Conservation (phyloP, 2,329 filamentous ascomycete species). For the Sporothrix brasiliensis region DNA sequence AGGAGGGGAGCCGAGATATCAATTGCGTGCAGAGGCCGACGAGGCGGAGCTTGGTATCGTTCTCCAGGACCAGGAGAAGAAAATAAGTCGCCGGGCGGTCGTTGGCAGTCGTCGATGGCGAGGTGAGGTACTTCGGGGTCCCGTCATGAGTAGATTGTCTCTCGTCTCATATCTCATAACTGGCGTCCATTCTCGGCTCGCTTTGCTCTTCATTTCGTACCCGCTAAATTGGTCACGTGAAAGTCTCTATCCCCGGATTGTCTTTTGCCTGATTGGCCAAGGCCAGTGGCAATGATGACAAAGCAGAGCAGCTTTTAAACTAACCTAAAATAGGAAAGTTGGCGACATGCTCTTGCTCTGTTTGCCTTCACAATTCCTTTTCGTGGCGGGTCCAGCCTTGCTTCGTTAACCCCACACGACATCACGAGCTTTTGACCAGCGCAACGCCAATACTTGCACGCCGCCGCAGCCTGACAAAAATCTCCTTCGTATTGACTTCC, state of each 20-base stretch:
- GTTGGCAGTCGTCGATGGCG: slow-evolving; percentile 10
- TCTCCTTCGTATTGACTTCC: not conserved
- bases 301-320: not conserved
- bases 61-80: not conserved
- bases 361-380: not conserved
- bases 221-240: slow-evolving; percentile 26
- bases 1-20: not conserved
- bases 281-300: not conserved
- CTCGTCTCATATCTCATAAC: not conserved
- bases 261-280: slow-evolving; percentile 24
- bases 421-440: not conserved
- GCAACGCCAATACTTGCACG: not conserved
- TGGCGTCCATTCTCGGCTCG: not conserved
- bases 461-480: not conserved
- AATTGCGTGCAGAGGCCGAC: not conserved
- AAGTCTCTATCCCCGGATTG: not conserved
- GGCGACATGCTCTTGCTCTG: not conserved
- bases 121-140: slow-evolving; percentile 8
- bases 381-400: slow-evolving; percentile 16
- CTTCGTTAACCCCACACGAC: slow-evolving; percentile 12
- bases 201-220: not conserved
- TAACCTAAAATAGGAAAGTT: not conserved
- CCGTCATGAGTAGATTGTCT: slow-evolving; percentile 25
- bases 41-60: slow-evolving; percentile 3
- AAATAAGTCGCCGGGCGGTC: slow-evolving; percentile 5